Percentiles rank a stretch among this genome's conserved stretches.
These are phyloP conservation scores for Ilex paraguariensis DNA, from an alignment of 305 asterid genomes.

Conservation along the genomic window DNA sequence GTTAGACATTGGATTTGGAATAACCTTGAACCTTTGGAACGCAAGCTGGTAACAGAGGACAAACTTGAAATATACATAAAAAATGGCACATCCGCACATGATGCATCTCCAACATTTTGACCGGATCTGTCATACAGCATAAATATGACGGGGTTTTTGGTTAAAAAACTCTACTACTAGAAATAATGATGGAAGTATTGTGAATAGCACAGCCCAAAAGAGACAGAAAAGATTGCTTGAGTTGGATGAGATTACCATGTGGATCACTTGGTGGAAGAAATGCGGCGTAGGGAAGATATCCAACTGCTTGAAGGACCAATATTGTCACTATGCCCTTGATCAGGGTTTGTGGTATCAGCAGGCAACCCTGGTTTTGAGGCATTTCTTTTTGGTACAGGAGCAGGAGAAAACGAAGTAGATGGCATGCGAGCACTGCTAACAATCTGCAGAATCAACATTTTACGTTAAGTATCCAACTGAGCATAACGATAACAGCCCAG, in stretches of 20 bases:
- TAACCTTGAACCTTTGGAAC: constrained; percentile 10
- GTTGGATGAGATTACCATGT: constrained; percentile 12
- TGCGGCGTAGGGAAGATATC: constrained; percentile 83
- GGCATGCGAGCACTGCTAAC: constrained; percentile 49
- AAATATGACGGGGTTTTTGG: neutral
- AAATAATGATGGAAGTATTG: constrained; percentile 7
- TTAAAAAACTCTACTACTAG: neutral
- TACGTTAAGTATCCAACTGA: constrained; percentile 7
- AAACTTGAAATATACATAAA: neutral
- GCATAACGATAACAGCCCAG: no score
- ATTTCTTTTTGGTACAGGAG: constrained; percentile 50
- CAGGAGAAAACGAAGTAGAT: constrained; percentile 64
- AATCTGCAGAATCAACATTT: constrained; percentile 35
- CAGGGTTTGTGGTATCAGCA: constrained; percentile 51
- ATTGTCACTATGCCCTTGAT: constrained; percentile 48
- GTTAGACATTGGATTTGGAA: constrained; percentile 11
- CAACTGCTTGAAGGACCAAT: constrained; percentile 86
- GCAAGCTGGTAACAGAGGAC: constrained; percentile 16
- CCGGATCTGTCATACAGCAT: constrained; percentile 1
- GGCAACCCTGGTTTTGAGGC: constrained; percentile 50
- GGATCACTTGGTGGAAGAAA: constrained; percentile 77
- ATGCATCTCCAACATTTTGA: constrained; percentile 7
- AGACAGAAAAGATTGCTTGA: neutral
- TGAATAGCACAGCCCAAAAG: neutral
- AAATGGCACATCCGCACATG: neutral